Evolutionary conservation across 176 grass and related monocot genomes (phyloP), one percentile per base, ranked within the genome.

Genomic region (Echinochloa phyllopogon): DNA sequence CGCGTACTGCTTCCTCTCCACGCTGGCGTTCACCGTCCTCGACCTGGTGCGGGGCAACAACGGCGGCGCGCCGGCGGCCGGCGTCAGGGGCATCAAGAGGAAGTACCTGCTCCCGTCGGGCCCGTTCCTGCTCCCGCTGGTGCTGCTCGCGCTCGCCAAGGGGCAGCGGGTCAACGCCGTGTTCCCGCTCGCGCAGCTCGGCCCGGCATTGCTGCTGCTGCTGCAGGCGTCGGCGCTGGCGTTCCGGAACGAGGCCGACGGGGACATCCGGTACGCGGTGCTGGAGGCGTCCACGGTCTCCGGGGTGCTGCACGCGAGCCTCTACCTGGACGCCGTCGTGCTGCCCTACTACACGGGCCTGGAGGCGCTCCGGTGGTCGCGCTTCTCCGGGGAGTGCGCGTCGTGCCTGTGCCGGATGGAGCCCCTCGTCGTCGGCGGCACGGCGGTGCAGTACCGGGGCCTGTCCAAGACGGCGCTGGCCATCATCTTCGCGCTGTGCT

Each of bases 261-360:
- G 86, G 11, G 97, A 96, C 72, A 42, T 92, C 55, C 84, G 92
- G 18, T 96, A 99, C 83, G 97, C 92, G 11, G 88, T 99, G 72
- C 97, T 99, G 43, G 94, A 99, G 86, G 97, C 94, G 6, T 96
- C 94, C 41, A 99, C 94, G 3, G 97, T 96, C 7, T 99, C 97
- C 1, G 97, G 97, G 5, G 94, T 96, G 84, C 90, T 99, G 33
- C 97, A 99, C 37, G 97, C 97, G 0, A 96, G 97, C 82, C 81
- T 91, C 0, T 94, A 92, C 73, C 84, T 99, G 82, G 92, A 99
- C 81, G 88, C 90, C 42, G 60, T 99, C 24, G 89, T 99, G 87
- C 82, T 99, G 27, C 97, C 94, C 6, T 94, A 99, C 84, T 99
- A 99, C 89, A 99, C 97, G 8, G 97, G 97, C n/a, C 29, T 96